Evolutionary conservation across 129 eudicot species (phyloP), one percentile per base, ranked within the genome.

Genomic region (Lactuca saligna): DNA sequence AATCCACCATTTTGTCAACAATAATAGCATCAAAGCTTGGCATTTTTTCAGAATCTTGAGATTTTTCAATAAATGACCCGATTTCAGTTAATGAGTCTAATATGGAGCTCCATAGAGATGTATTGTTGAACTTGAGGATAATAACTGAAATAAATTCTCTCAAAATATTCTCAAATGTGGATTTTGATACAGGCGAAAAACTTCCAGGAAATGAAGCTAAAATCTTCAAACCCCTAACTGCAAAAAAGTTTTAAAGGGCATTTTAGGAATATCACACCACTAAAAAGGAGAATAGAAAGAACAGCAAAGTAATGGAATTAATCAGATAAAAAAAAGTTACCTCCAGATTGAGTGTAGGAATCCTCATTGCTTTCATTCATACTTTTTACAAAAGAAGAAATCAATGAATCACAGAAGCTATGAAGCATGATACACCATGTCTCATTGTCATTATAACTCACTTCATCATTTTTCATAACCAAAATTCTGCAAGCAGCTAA

Each of bases 191-290:
- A 8, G 87, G 79, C 51, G 42, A 49, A 65, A 83, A 87, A 77
- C 71, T 73, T 57, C 83, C 95, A 15, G 97, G 97, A 79, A 89
- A 89, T 7, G 92, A 87, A 75, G 88, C 95, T 84, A 93, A 75
- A 70, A 81, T 78, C 73, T 85, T 82, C 69, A 93, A 74, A 75
- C 97, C 97, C 72, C 69, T 80, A 53, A 89, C 99, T 93, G 86
- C 84, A 80, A 72, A 41, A 42, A 48, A 49, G 34, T 12, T 7
- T 57, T 4, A 13, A 13, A 54, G 38, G 32, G 49, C 13, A 61
- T 61, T 51, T 61, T 54, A 29, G 2, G 6, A 53, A 44, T 39
- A 25, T 32, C 20, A 50, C 25, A 33, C 61, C 58, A 53, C 41
- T 58, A 32, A 7, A 7, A 33, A 38, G 17, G 16, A 53, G 7